These are phyloP conservation scores for Streptanthus diversifolius DNA, from an alignment of 345 rosid genomes.

Conservation along the genomic window DNA sequence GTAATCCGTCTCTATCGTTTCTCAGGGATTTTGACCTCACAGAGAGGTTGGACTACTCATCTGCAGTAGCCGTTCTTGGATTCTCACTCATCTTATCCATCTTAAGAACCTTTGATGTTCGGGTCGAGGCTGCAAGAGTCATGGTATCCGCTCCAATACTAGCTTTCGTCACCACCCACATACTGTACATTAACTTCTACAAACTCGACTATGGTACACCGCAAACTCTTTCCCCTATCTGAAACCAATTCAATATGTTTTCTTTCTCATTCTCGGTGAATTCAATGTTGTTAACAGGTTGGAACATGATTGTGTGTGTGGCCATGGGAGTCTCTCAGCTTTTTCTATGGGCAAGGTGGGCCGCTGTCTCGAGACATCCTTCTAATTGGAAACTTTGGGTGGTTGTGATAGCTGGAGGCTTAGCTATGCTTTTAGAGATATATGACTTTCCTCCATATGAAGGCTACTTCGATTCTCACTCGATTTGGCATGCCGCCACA, in stretches of 20 bases:
- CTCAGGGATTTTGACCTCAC: slow-evolving; percentile 64
- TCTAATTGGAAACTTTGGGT: slow-evolving; percentile 64
- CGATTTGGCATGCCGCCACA: slow-evolving; percentile 67
- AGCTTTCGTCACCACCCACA: slow-evolving; percentile 67
- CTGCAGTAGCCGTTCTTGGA: slow-evolving; percentile 70
- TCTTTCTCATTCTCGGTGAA: background rate
- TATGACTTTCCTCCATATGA: slow-evolving; percentile 68
- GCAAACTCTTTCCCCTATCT: background rate
- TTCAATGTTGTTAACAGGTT: slow-evolving; percentile 42
- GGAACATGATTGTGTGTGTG: slow-evolving; percentile 65
- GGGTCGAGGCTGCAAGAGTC: slow-evolving; percentile 63
- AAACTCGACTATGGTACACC: slow-evolving; percentile 55
- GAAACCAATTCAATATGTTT: slow-evolving; percentile 1
- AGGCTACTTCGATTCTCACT: slow-evolving; percentile 67
- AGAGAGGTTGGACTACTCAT: slow-evolving; percentile 71
- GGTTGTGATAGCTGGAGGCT: slow-evolving; percentile 55
- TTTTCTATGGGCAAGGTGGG: slow-evolving; percentile 69
- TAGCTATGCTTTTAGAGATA: slow-evolving; percentile 68
- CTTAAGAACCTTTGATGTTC: slow-evolving; percentile 56
- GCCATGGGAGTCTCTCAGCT: slow-evolving; percentile 56
- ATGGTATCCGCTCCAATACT: slow-evolving; percentile 76
- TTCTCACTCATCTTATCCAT: slow-evolving; percentile 60
- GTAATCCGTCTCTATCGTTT: slow-evolving; percentile 14
- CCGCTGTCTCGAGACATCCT: slow-evolving; percentile 51
- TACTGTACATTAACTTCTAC: slow-evolving; percentile 61